Base-by-base conservation (phyloP, 768 basidiomycete genomes). In the Royoungia palumana region DNA sequence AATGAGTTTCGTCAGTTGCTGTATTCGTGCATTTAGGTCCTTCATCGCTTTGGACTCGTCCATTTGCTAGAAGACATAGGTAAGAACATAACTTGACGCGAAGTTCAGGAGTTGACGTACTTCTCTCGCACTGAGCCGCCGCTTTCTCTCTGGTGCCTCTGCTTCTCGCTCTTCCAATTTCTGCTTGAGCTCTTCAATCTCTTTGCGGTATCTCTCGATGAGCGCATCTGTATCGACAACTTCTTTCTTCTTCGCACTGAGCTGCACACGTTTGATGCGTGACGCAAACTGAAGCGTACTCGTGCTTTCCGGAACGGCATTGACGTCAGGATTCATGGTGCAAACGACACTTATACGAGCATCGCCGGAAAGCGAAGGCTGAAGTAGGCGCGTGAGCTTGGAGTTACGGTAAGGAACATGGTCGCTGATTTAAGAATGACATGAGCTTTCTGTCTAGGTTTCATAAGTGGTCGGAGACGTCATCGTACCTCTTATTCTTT, bases 311-410 rank as follows among this genome's bases (percentile, higher is more conserved):
- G 82, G 74, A 6, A 94, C 75, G 16, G 93, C 93, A 40, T 73
- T 69, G 2, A 75, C 65, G 42, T 94, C 89, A 0, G 95, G 93
- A 60, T 94, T 95, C 63, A 98, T 80, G 0, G 95, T 98, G 66
- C 94, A 96, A 44, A 98, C 87, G 14, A 99, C 94, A 35, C 90
- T 93, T 45, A 99, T 94, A 8, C 93, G 83, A 19, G 95, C 94
- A 64, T 98, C 92, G 1, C 95, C 95, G 0, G 93, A 89, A 1
- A 99, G 75, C 0, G 94, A 97, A 1, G 95, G 94, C 66, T 97
- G 94, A 6, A 98, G 79, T 67, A 98, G 82, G 20, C 93, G 83
- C 14, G 94, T 96, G 10, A 98, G 78, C 67, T 98, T 98, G 36
- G 89, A 93, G 64, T 97, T 96, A 17, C 95, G 84, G 71, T 87